phyloP scores from a whole-genome alignment of 2,329 filamentous ascomycete genomes.

The Amylocarpus encephaloides region DNA sequence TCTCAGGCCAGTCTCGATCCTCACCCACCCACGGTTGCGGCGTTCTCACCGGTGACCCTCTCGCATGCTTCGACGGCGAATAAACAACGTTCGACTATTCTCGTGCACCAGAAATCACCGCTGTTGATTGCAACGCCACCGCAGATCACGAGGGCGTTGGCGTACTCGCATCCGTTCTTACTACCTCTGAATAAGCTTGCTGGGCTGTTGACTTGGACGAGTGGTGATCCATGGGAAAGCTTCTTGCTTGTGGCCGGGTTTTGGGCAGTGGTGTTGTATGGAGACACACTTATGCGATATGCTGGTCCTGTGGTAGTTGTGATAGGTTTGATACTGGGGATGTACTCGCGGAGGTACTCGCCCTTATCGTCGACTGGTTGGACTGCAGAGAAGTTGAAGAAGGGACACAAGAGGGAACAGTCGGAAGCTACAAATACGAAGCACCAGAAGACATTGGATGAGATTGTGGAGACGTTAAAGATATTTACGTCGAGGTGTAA shows the following conservation, averaged over 20 bases:
- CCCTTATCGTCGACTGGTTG: slow-evolving; percentile 82
- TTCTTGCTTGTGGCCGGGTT: slow-evolving; percentile 81
- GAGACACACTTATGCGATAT: slow-evolving; percentile 72
- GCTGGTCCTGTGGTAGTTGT: slow-evolving; percentile 81
- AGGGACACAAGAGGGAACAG: slow-evolving; percentile 40
- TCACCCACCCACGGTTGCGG: slow-evolving; percentile 69
- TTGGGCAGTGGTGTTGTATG: slow-evolving; percentile 82
- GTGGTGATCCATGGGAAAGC: slow-evolving; percentile 91
- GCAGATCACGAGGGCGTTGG: slow-evolving; percentile 86
- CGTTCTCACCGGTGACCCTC: slow-evolving; percentile 81
- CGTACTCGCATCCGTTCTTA: slow-evolving; percentile 93
- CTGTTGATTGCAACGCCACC: slow-evolving; percentile 88
- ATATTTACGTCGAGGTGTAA: slow-evolving; percentile 89
- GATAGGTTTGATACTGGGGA: slow-evolving; percentile 72
- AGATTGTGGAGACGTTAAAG: slow-evolving; percentile 91
- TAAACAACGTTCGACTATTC: slow-evolving; percentile 79
- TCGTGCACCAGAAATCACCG: slow-evolving; percentile 95
- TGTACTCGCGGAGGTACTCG: slow-evolving; percentile 88
- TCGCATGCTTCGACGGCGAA: slow-evolving; percentile 56
- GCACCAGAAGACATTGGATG: slow-evolving; percentile 90
- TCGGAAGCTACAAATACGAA: slow-evolving; percentile 59
- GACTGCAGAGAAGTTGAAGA: slow-evolving; percentile 53
- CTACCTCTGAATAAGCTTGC: slow-evolving; percentile 79
- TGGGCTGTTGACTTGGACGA: slow-evolving; percentile 89
- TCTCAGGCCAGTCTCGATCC: slow-evolving; percentile 30